A percentile compares a stretch with the other conserved stretches of the same genome.
Evolutionary conservation across 129 eudicot species (phyloP).

Genomic region (Rutidosis leptorrhynchoides): DNA sequence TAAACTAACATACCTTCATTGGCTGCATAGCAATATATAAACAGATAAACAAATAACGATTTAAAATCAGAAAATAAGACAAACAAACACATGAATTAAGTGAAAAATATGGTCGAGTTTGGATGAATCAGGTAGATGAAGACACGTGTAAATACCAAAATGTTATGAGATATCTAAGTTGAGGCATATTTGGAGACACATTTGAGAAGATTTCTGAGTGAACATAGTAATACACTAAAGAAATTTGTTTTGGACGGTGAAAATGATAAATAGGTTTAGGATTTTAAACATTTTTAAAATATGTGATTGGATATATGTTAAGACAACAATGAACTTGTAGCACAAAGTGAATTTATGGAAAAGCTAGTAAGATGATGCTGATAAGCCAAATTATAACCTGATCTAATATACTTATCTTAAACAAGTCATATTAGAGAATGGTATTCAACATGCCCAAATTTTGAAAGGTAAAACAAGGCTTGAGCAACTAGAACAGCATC

Average conservation of each 20-base stretch:
- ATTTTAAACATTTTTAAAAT: too few species aligned
- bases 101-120: background rate
- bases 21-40: background rate
- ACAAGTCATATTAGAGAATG: background rate
- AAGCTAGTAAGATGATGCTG: background rate
- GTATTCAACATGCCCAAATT: background rate
- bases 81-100: background rate
- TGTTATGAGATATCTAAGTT: background rate
- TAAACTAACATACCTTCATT: conserved; percentile 7
- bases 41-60: background rate
- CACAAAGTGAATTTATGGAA: background rate
- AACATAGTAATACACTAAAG: too few species aligned
- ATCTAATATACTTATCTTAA: background rate
- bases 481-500: background rate
- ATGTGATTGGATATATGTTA: background rate
- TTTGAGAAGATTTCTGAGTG: background rate
- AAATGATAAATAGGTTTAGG: background rate
- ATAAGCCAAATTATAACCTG: background rate
- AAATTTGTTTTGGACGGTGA: background rate
- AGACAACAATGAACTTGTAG: background rate
- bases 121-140: background rate
- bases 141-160: background rate
- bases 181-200: background rate
- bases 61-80: background rate
- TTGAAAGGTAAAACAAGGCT: background rate